These are phyloP conservation scores for Acanthamoeba culbertsoni DNA, from an alignment of 208 protist genomes.

Conservation along the genomic window DNA sequence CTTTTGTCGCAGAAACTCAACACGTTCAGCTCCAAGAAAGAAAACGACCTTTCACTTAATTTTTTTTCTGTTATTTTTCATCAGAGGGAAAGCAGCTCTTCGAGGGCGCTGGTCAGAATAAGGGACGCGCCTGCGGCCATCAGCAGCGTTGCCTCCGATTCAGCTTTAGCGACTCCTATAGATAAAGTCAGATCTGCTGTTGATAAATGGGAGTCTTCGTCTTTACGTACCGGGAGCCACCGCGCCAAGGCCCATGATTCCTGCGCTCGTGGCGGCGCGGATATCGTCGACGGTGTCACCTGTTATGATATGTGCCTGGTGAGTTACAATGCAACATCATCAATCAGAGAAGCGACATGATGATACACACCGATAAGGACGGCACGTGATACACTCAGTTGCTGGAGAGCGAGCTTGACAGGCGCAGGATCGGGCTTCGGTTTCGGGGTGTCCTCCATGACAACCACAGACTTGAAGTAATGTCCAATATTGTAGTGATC, in stretches of 20 bases:
- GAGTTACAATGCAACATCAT: no score
- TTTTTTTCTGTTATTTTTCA: no score
- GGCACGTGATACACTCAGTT: background rate
- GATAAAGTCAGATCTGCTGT: background rate
- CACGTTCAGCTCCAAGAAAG: no score
- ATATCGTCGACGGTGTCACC: slow-evolving; percentile 44
- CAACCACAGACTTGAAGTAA: background rate
- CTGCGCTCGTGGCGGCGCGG: background rate
- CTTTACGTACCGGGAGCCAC: background rate
- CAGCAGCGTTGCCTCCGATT: background rate
- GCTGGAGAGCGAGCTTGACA: background rate
- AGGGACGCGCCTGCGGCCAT: background rate
- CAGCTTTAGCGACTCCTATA: background rate
- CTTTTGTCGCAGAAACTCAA: no score
- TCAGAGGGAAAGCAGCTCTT: background rate
- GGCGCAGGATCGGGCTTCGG: background rate
- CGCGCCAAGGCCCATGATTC: background rate
- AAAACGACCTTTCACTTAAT: no score
- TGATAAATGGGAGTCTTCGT: background rate
- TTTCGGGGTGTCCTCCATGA: background rate
- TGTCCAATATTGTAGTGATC: background rate
- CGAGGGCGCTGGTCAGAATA: background rate
- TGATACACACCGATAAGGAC: background rate
- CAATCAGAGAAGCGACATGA: no score
- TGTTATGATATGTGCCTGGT: background rate